phyloP scores from a whole-genome alignment of 2,329 filamentous ascomycete species.

The Thelonectria blattea region DNA sequence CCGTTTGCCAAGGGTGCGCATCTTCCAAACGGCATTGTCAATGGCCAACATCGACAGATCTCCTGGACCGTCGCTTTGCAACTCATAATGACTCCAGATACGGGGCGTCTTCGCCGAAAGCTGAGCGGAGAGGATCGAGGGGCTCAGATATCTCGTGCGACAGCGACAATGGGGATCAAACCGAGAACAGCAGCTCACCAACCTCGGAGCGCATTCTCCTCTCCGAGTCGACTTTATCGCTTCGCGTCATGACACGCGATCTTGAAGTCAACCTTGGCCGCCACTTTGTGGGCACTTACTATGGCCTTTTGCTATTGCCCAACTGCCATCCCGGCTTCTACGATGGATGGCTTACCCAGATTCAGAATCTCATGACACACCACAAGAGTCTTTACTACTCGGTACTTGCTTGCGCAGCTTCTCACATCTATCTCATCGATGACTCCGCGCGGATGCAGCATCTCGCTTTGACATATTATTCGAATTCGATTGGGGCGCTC shows the following conservation, averaged over 20 bases:
- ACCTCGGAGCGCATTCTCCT: not conserved
- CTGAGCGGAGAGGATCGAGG: not conserved
- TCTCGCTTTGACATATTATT: constrained; percentile 33
- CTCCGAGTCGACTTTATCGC: constrained; percentile 13
- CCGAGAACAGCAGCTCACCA: not conserved
- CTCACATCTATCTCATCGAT: constrained; percentile 32
- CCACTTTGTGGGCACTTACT: constrained; percentile 33
- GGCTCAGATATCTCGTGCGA: not conserved
- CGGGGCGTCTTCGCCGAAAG: not conserved
- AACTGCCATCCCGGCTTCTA: constrained; percentile 40
- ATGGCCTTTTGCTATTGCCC: constrained; percentile 34
- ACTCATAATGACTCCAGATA: constrained; percentile 19
- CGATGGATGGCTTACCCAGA: constrained; percentile 39
- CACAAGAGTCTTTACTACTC: constrained; percentile 40
- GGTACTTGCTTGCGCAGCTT: constrained; percentile 37
- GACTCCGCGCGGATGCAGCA: constrained; percentile 26
- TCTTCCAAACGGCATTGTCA: constrained; percentile 14
- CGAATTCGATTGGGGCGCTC: constrained; percentile 28
- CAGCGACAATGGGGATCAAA: not conserved
- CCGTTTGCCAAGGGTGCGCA: constrained; percentile 19
- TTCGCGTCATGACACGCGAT: constrained; percentile 18
- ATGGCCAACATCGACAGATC: constrained; percentile 23
- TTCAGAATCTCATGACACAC: constrained; percentile 36
- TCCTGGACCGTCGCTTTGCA: constrained; percentile 26
- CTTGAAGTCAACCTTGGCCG: constrained; percentile 25